These are phyloP conservation scores for Oxytropis ochrocephala DNA, from an alignment of 306 rosid species.

Conservation along the genomic window DNA sequence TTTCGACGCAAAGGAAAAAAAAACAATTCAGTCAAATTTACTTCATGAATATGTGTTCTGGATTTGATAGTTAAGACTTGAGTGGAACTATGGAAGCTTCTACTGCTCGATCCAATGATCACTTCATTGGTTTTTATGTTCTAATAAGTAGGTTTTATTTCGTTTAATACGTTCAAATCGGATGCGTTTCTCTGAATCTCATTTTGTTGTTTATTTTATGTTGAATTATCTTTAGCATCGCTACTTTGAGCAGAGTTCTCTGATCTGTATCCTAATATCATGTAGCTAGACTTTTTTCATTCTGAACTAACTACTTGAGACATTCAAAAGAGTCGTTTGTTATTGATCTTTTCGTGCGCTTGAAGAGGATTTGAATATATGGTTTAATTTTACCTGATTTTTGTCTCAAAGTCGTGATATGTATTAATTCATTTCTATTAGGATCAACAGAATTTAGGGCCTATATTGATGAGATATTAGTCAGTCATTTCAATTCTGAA, in stretches of 20 bases:
- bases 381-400: conserved; percentile 5
- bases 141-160: not conserved
- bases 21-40: not conserved
- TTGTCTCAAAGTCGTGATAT: not conserved
- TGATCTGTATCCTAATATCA: conserved; percentile 4
- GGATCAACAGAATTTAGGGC: not conserved
- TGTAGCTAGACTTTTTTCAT: not conserved
- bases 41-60: not conserved
- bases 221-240: not conserved
- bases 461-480: not conserved
- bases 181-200: not conserved
- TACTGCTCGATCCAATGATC: not conserved
- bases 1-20: not conserved
- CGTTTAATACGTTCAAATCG: not conserved
- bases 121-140: not conserved
- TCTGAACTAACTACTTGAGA: not conserved
- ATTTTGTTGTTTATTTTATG: not conserved
- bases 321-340: not conserved
- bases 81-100: not conserved
- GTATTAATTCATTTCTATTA: not conserved
- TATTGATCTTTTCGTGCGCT: not conserved
- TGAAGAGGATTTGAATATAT: not conserved
- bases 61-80: not conserved
- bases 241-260: not conserved
- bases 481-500: conserved; percentile 1